Evolutionary conservation across 2,329 filamentous ascomycete species (phyloP).

Genomic region (Colletotrichum melonis): DNA sequence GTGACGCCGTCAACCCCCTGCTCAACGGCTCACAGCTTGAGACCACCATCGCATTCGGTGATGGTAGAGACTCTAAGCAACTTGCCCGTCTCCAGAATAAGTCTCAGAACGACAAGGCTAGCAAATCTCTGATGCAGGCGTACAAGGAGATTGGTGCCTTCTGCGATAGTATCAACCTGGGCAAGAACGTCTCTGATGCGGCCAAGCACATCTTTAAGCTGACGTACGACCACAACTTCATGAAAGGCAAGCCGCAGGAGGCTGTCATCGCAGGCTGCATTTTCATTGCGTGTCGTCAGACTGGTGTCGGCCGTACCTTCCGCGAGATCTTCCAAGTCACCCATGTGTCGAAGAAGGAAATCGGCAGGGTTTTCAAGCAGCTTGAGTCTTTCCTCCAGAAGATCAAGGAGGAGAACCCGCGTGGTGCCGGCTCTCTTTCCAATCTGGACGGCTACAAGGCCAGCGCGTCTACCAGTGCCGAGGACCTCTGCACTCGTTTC

Average conservation of each 20-base stretch:
- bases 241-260: slow-evolving; percentile 96
- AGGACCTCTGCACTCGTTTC: slow-evolving; percentile 89
- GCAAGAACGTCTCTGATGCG: slow-evolving; percentile 84
- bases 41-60: slow-evolving; percentile 87
- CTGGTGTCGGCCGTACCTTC: slow-evolving; percentile 88
- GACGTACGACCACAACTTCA: slow-evolving; percentile 89
- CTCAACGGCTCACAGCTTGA: slow-evolving; percentile 91
- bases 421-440: slow-evolving; percentile 61
- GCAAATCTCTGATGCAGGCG: slow-evolving; percentile 84
- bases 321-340: slow-evolving; percentile 94
- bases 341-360: slow-evolving; percentile 96
- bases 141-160: slow-evolving; percentile 90
- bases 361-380: slow-evolving; percentile 93
- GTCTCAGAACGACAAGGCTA: slow-evolving; percentile 82
- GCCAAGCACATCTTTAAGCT: slow-evolving; percentile 97
- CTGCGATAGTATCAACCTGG: slow-evolving; percentile 86
- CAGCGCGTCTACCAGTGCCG: slow-evolving; percentile 81
- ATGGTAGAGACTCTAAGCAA: slow-evolving; percentile 77
- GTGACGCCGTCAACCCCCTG: slow-evolving; percentile 90
- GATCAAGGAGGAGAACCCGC: slow-evolving; percentile 72
- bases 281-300: slow-evolving; percentile 96
- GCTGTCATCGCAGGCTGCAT: slow-evolving; percentile 96
- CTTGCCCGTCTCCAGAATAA: slow-evolving; percentile 88
- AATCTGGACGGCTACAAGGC: slow-evolving; percentile 77
- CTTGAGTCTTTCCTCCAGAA: slow-evolving; percentile 89